Conservation (phyloP, 495 filamentous ascomycete genomes). For the Corynascus novoguineensis region DNA sequence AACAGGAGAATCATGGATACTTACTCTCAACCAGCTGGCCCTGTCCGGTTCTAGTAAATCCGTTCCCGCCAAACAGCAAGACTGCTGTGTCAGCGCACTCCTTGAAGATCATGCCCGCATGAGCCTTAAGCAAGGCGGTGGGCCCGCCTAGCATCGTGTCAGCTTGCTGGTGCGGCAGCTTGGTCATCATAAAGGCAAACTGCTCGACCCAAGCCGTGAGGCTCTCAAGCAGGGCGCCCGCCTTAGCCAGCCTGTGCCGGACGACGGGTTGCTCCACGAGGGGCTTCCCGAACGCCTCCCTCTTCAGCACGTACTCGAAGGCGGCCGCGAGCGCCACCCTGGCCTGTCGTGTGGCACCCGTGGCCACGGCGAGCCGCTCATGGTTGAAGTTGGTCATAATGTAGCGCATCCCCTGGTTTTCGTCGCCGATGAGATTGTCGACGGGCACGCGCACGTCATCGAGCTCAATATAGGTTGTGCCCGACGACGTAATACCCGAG, state of each 20-base stretch:
- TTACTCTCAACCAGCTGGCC: slow-evolving; percentile 66
- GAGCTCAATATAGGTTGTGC: slow-evolving; percentile 71
- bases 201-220: slow-evolving; percentile 72
- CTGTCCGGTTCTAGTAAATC: slow-evolving; percentile 61
- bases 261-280: slow-evolving; percentile 70
- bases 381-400: slow-evolving; percentile 87
- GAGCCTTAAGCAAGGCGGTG: slow-evolving; percentile 65
- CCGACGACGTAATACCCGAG: slow-evolving; percentile 53
- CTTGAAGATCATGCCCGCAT: slow-evolving; percentile 62
- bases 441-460: slow-evolving; percentile 67
- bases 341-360: slow-evolving; percentile 56
- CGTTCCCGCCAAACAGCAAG: slow-evolving; percentile 67
- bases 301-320: slow-evolving; percentile 62
- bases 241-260: slow-evolving; percentile 63
- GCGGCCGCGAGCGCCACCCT: slow-evolving; percentile 61
- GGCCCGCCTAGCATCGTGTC: slow-evolving; percentile 63
- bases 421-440: slow-evolving; percentile 62
- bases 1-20: too few relatives aligned
- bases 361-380: slow-evolving; percentile 62
- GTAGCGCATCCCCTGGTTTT: slow-evolving; percentile 66
- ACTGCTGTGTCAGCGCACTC: slow-evolving; percentile 64
- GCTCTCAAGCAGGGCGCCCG: slow-evolving; percentile 62
- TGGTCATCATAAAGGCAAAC: slow-evolving; percentile 63
- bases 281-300: slow-evolving; percentile 70
- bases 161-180: slow-evolving; percentile 56